phyloP scores from a whole-genome alignment of 306 rosid genomes.

The Vachellia pachyceras region DNA sequence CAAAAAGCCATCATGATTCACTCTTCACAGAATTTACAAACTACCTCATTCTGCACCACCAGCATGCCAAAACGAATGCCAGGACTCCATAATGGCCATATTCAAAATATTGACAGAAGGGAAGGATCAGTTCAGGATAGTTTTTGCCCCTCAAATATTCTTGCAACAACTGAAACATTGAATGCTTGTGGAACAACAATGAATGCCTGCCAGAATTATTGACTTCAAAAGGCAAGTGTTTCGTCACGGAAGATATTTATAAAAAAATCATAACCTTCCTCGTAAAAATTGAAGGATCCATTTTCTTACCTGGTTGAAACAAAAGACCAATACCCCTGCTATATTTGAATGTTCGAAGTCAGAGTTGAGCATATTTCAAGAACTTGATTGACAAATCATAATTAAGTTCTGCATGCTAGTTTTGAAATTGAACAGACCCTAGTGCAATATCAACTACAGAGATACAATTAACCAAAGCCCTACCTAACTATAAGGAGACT shows the following conservation, averaged over 20 bases:
- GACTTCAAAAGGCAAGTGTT: constrained; percentile 8
- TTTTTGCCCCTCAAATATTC: not conserved
- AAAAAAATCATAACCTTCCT: constrained; percentile 11
- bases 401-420: constrained; percentile 10
- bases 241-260: constrained; percentile 5
- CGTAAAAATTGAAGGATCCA: constrained; percentile 33
- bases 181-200: not conserved
- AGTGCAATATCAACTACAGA: constrained; percentile 9
- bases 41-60: constrained; percentile 37
- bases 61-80: constrained; percentile 17
- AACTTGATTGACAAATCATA: constrained; percentile 23
- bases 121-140: constrained; percentile 7
- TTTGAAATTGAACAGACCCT: constrained; percentile 30
- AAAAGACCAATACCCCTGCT: constrained; percentile 86
- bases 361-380: constrained; percentile 23
- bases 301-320: constrained; percentile 81
- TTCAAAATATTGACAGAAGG: constrained; percentile 23
- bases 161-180: not conserved
- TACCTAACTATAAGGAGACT: constrained; percentile 16
- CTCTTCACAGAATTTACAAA: constrained; percentile 46
- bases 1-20: too few species aligned
- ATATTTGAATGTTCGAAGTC: constrained; percentile 36
- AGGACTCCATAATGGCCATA: constrained; percentile 27
- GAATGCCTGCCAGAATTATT: constrained; percentile 16
- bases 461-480: not conserved